Evolutionary conservation across 2,329 filamentous ascomycete genomes (phyloP).

Genomic region (Hymenoscyphus repandus): DNA sequence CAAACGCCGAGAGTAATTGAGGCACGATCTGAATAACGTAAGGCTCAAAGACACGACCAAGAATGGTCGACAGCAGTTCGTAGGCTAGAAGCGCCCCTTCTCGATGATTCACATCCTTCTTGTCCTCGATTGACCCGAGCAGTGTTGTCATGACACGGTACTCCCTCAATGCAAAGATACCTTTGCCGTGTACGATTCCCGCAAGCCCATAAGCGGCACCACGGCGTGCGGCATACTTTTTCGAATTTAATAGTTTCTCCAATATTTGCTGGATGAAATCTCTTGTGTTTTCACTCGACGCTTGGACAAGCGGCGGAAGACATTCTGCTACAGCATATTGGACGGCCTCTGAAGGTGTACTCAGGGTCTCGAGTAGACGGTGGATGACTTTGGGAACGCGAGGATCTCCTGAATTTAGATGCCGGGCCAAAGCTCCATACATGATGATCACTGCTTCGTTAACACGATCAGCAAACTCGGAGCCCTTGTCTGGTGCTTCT

Average conservation of each 20-base stretch:
- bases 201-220: slow-evolving; percentile 93
- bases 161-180: slow-evolving; percentile 75
- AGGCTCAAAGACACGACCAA: slow-evolving; percentile 88
- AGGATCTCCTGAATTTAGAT: slow-evolving; percentile 77
- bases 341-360: slow-evolving; percentile 91
- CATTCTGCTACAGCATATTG: slow-evolving; percentile 96
- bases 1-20: slow-evolving; percentile 82
- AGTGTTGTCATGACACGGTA: slow-evolving; percentile 81
- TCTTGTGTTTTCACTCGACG: slow-evolving; percentile 70
- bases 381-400: slow-evolving; percentile 87
- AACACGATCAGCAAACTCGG: slow-evolving; percentile 77
- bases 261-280: slow-evolving; percentile 78
- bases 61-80: slow-evolving; percentile 79
- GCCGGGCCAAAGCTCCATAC: slow-evolving; percentile 87
- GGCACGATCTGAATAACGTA: slow-evolving; percentile 96
- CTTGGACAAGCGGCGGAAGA: slow-evolving; percentile 81
- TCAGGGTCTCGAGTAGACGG: slow-evolving; percentile 78
- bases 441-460: slow-evolving; percentile 98
- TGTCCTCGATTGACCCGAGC: slow-evolving; percentile 82
- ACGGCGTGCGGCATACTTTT: slow-evolving; percentile 87
- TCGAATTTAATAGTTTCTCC: slow-evolving; percentile 76
- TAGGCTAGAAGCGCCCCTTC: slow-evolving; percentile 87
- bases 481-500: slow-evolving; percentile 78
- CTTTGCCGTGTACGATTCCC: slow-evolving; percentile 83
- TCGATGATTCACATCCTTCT: slow-evolving; percentile 83